Base-by-base conservation (phyloP, 371 early-diverging fungal species). In the Mucor sp. region DNA sequence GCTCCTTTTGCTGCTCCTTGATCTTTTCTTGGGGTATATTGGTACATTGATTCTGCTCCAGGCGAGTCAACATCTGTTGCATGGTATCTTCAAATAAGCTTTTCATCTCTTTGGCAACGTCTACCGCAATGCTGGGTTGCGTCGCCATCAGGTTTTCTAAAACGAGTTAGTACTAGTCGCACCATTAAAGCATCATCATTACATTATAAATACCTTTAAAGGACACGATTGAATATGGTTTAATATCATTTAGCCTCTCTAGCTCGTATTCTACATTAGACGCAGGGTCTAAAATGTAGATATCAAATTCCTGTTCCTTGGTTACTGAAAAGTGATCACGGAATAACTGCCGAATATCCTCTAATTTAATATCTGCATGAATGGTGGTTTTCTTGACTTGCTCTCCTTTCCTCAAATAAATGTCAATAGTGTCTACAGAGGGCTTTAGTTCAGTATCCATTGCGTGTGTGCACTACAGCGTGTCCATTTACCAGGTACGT, bases 211-310 rank as follows among this genome's bases (percentile, higher is more conserved):
- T 77, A 48, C 87, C 83, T 60, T 83, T 77, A 17, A 91, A 70
- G 6, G 85, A 80, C 48, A 88, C 48, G 27, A 88, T 80, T 4
- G 85, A 77, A 14, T 85, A 81, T 37, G 82, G 77, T 58, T 74
- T 71, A 39, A 90, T 84, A 48, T 91, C 89, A 4, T 58, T 41
- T 48, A 85, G 28, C 48, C 83, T 78, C 65, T 91, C 91, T 9
- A 91, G 76, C 63, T 90, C 89, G 60, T 91, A 90, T 25, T 83
- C 81, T 43, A 87, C 73, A 43, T 81, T 74, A 1, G 80, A 60
- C 6, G 70, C 65, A 1, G 82, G 73, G 44, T 89, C 89, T 53
- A 81, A 76, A 30, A 90, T 83, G 43, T 87, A 87, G 7, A 89
- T 75, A 72, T 55, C 72, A 68, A 66, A 21, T 11, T 23, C 15